These are phyloP conservation scores for Blastobotrys arbuscula DNA, from an alignment of 1,139 yeast genomes.

Conservation along the genomic window DNA sequence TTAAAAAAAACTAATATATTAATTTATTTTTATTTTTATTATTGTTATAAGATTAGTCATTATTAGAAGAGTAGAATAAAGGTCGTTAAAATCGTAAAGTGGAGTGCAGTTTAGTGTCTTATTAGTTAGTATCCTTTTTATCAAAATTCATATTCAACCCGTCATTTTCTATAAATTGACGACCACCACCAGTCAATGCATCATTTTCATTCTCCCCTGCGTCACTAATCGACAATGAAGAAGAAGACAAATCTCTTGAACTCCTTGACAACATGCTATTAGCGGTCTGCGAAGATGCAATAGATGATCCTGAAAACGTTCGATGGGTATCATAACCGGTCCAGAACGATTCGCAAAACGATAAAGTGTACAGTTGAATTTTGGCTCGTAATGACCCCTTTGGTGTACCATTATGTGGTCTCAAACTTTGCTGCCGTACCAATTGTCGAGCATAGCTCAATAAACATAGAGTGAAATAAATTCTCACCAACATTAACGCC, in stretches of 20 bases:
- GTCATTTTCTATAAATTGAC: not conserved
- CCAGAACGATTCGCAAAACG: slow-evolving; percentile 34
- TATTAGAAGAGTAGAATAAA: not conserved
- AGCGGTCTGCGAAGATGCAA: not conserved
- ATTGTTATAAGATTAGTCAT: not conserved
- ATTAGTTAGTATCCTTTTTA: not conserved
- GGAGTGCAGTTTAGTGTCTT: slow-evolving; percentile 3
- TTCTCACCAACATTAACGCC: slow-evolving; percentile 46
- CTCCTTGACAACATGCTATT: not conserved
- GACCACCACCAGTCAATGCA: not conserved
- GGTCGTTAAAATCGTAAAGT: slow-evolving; percentile 1
- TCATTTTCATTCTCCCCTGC: not conserved
- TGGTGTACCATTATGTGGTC: slow-evolving; percentile 34
- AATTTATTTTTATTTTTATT: no score
- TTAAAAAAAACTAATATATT: no score
- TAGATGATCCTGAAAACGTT: slow-evolving; percentile 4
- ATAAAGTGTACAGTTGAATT: slow-evolving; percentile 27
- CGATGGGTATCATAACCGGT: slow-evolving; percentile 40
- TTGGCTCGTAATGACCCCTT: slow-evolving; percentile 31
- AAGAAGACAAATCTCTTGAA: not conserved
- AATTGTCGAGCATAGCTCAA: slow-evolving; percentile 51
- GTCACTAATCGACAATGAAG: not conserved
- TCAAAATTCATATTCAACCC: not conserved
- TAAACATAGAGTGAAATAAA: slow-evolving; percentile 63
- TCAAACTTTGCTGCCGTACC: slow-evolving; percentile 32